These are phyloP conservation scores for Tephrocybe sp. DNA, from an alignment of 768 basidiomycete genomes.

Conservation along the genomic window DNA sequence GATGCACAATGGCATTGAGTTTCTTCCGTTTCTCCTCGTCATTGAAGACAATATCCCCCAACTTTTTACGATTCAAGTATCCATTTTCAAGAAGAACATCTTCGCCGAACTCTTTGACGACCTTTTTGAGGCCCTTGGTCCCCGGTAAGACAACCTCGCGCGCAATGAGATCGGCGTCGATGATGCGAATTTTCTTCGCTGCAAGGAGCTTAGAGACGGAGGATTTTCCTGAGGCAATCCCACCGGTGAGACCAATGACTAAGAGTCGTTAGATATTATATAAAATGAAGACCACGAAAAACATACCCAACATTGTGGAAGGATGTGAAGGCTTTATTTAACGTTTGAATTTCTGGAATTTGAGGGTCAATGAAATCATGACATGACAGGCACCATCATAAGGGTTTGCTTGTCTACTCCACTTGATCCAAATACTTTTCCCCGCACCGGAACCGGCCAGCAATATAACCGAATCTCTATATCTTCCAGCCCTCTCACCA, in stretches of 20 bases:
- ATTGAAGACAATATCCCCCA: constrained; percentile 84
- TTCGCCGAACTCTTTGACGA: constrained; percentile 69
- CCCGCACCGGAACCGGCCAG: neutral
- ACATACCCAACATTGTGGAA: constrained; percentile 12
- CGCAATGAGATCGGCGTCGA: constrained; percentile 92
- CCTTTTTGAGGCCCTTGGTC: constrained; percentile 64
- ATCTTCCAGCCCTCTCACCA: neutral
- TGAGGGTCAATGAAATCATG: neutral
- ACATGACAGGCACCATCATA: neutral
- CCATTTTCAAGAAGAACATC: constrained; percentile 68
- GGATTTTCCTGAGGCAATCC: constrained; percentile 96
- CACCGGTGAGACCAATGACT: constrained; percentile 96
- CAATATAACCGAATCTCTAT: neutral
- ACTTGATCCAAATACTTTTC: neutral
- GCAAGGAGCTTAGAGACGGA: constrained; percentile 79
- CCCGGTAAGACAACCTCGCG: constrained; percentile 85
- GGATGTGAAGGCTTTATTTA: neutral
- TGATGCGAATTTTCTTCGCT: constrained; percentile 67
- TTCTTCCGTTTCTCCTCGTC: constrained; percentile 66
- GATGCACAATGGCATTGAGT: constrained; percentile 87
- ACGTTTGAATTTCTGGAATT: neutral
- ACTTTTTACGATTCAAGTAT: constrained; percentile 73
- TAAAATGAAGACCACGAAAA: neutral
- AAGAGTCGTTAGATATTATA: neutral
- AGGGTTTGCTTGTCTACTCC: neutral